phyloP scores from a whole-genome alignment of 345 rosid genomes.

The Rhodamnia rubescens region DNA sequence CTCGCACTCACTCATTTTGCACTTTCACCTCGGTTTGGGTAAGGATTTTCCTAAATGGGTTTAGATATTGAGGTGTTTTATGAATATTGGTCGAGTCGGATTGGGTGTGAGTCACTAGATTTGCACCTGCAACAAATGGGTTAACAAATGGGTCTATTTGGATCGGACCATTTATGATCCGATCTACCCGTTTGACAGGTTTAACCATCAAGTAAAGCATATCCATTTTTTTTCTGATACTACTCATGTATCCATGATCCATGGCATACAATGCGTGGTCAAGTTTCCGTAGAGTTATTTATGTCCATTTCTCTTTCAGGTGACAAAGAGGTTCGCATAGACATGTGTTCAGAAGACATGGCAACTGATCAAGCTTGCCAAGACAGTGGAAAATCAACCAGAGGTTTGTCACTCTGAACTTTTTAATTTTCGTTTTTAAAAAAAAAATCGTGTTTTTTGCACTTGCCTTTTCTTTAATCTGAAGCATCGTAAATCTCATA shows the following conservation, averaged over 20 bases:
- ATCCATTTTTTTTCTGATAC: too few species aligned
- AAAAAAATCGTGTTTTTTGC: neutral
- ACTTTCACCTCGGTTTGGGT: too few species aligned
- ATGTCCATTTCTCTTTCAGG: neutral
- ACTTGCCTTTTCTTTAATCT: neutral
- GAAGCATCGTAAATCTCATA: neutral
- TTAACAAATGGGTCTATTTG: too few species aligned
- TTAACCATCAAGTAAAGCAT: too few species aligned
- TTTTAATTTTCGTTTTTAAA: neutral
- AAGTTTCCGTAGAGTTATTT: neutral
- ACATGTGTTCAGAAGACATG: neutral
- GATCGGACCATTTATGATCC: too few species aligned
- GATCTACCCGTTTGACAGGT: too few species aligned
- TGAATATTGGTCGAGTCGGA: too few species aligned
- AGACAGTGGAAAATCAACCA: neutral
- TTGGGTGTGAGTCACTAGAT: too few species aligned
- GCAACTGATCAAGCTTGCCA: neutral
- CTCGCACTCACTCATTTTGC: too few species aligned
- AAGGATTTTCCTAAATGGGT: too few species aligned
- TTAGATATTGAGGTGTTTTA: too few species aligned
- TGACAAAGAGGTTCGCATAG: neutral
- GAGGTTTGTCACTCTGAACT: neutral
- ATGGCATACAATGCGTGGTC: neutral
- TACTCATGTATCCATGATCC: neutral
- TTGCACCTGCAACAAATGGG: too few species aligned